Evolutionary conservation across 164 flowering plant species (phyloP).

Genomic region (Vitis riparia): DNA sequence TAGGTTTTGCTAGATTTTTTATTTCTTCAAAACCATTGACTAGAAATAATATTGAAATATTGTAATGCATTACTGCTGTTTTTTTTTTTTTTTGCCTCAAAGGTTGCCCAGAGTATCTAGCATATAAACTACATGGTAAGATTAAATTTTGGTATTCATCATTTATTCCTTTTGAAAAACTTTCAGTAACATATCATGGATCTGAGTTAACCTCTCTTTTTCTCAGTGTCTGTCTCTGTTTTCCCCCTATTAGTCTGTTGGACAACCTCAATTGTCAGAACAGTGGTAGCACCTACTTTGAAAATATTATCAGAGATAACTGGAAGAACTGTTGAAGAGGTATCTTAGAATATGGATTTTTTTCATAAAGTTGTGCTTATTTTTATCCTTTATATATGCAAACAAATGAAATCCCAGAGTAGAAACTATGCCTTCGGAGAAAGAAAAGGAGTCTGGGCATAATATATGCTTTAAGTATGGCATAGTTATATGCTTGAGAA

Average conservation of each 20-base stretch:
- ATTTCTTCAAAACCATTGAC: no score
- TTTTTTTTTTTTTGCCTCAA: no score
- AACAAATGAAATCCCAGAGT: no score
- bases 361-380: not conserved
- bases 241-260: conserved; percentile 30
- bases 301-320: conserved; percentile 94
- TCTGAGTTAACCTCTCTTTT: not conserved
- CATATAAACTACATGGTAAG: no score
- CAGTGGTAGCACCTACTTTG: conserved; percentile 52
- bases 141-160: not conserved
- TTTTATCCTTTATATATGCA: not conserved
- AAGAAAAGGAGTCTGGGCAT: no score
- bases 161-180: not conserved
- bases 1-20: no score
- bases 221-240: not conserved
- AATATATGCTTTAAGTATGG: no score
- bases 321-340: conserved; percentile 97
- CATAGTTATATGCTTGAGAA: no score
- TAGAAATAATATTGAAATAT: no score
- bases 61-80: no score
- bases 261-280: conserved; percentile 45
- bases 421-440: no score
- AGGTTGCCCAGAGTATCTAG: no score
- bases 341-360: conserved; percentile 12
- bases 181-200: not conserved